Base-by-base conservation (phyloP, 2,329 filamentous ascomycete species). In the Pseudogymnoascus pannorum region DNA sequence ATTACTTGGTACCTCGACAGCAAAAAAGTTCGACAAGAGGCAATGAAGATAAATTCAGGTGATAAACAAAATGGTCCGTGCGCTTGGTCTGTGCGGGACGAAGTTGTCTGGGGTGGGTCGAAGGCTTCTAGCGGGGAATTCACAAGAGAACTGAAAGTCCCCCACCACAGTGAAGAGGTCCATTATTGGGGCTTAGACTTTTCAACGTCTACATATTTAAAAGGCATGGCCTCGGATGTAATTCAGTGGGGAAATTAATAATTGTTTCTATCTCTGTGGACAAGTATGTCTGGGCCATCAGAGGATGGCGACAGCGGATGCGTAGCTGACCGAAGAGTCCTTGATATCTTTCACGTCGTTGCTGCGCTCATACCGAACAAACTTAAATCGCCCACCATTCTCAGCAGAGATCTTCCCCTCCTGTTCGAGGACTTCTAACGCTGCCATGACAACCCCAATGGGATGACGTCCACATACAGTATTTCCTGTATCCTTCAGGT, bases 381-480 rank as follows among this genome's bases (percentile, higher is more conserved):
- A 91, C 68, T 82, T 85, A 74, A 97, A 73, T 57, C 62, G 68
- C 7, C 70, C 71, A 57, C 66, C 68, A 69, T 64, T 57, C 63
- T 73, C 71, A 60, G 68, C 61, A 62, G 62, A 58, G 35, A 65
- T 75, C 66, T 77, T 80, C 4, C 69, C 73, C 9, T 74, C 65
- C 26, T 75, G 66, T 59, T 67, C 66, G 14, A 90, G 71, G 57
- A 79, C 76, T 75, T 97, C 92, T 63, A 97, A 74, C 0, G 88
- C 92, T 0, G 92, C 91, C 91, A 99, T 92, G 36, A 89, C 83
- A 3, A 97, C 87, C 0, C 94, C 92, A 68, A 99, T 97, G 0
- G 94, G 94, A 76, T 99, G 94, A 57, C 93, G 81, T 3, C 94
- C 94, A 70, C 94, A 99, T 0, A 99, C 91, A 0, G 94, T 97